Conservation (phyloP, 495 filamentous ascomycete species). For the Penicillium riverlandense region DNA sequence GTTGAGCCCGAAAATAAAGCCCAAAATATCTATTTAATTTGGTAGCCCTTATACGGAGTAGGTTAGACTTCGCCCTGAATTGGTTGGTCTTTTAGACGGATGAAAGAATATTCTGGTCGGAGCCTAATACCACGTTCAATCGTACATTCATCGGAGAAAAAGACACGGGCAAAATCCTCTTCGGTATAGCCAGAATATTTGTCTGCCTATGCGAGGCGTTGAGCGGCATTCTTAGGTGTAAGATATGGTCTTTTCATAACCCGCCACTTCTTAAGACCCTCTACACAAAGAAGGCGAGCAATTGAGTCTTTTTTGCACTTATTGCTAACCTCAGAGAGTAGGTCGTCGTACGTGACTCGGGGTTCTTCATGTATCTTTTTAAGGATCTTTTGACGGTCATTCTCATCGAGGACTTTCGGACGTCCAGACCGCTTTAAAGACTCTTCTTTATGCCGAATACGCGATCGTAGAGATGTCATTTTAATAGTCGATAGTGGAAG, state of each 20-base stretch:
- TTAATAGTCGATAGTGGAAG: background rate
- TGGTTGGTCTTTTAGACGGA: background rate
- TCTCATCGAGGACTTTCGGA: conserved; percentile 5
- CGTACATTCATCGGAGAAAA: conserved; percentile 2
- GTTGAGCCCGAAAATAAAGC: conserved; percentile 5
- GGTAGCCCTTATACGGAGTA: background rate
- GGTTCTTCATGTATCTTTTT: conserved; percentile 3
- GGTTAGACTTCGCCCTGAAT: background rate
- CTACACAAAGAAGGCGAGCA: background rate
- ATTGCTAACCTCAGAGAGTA: conserved; percentile 4
- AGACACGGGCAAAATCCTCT: background rate
- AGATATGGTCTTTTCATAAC: background rate
- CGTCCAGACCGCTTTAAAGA: conserved; percentile 9
- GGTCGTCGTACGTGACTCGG: conserved; percentile 3
- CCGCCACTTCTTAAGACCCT: conserved; percentile 3
- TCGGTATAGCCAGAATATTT: background rate
- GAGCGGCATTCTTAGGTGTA: background rate
- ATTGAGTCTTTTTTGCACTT: conserved; percentile 4
- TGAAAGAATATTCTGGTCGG: background rate
- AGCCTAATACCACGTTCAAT: background rate
- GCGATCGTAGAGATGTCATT: background rate
- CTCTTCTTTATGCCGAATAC: background rate
- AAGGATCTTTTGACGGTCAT: conserved; percentile 2
- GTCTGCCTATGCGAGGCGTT: background rate
- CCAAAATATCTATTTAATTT: conserved; percentile 2